Base-by-base conservation (phyloP, 768 basidiomycete genomes). In the Trametes coccinea region DNA sequence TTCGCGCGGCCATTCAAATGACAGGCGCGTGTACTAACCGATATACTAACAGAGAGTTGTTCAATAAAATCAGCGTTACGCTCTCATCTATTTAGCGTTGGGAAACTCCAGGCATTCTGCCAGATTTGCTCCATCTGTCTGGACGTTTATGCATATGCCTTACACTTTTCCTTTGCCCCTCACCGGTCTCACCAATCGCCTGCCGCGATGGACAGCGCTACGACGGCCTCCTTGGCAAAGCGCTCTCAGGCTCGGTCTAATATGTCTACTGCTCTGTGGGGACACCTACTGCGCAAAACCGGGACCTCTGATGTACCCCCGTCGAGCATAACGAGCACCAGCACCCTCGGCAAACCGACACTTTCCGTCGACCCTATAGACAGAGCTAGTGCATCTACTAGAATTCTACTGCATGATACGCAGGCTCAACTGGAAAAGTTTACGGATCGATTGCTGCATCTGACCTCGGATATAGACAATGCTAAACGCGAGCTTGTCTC, bases 401-500 rank as follows among this genome's bases (percentile, higher is more conserved):
- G 89, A 43, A 80, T 90, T 65, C 79, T 91, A 11, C 74, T 92
- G 22, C 84, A 90, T 64, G 90, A 91, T 69, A 90, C 88, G 0
- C 88, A 90, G 58, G 82, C 81, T 22, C 83, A 86, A 62, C 78
- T 91, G 39, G 88, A 92, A 72, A 82, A 77, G 66, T 90, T 91
- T 61, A 82, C 86, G 0, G 74, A 75, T 6, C 79, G 80, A 33
- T 81, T 86, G 13, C 84, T 82, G 45, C 73, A 73, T n/a, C 76
- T 90, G 27, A 72, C 83, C 1, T 71, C 72, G 10, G 78, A 75
- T 34, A 77, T 88, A 11, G 82, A 84, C 13, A 77, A 82, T 34
- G 77, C 84, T 29, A 80, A 79, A 63, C 71, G 74, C 5, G 85
- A 88, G 65, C 78, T 90, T 33, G 73, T 77, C 27, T 73, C 77